phyloP scores from a whole-genome alignment of 2,329 filamentous ascomycete genomes.

The Raffaelea arxii region DNA sequence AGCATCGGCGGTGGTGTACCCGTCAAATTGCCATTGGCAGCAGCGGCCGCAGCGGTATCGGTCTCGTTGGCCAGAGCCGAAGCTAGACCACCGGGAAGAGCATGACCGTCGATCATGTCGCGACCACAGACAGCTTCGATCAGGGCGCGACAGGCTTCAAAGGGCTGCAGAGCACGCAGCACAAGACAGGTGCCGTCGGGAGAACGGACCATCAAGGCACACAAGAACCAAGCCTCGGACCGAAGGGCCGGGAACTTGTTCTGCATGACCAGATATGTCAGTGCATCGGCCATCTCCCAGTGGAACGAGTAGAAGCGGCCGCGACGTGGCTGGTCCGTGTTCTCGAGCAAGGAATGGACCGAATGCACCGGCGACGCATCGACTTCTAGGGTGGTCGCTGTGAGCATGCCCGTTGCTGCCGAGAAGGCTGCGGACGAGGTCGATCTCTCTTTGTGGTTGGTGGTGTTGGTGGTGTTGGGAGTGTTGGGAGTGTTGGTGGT shows the following conservation, averaged over 20 bases:
- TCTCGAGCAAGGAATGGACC: constrained; percentile 2
- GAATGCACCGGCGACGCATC: no score
- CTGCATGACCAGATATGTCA: constrained; percentile 46
- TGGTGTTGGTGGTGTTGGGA: no score
- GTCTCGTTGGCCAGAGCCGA: constrained; percentile 1
- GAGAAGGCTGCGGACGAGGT: constrained; percentile 1
- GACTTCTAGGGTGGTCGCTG: no score
- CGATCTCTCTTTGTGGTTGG: constrained; percentile 2
- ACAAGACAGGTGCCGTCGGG: constrained; percentile 38
- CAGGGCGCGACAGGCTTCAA: constrained; percentile 33
- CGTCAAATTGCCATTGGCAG: neutral
- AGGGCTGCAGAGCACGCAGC: constrained; percentile 29
- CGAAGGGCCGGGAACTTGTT: constrained; percentile 48
- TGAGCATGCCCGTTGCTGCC: neutral
- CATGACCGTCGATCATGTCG: constrained; percentile 17
- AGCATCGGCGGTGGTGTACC: neutral
- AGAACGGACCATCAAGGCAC: constrained; percentile 49
- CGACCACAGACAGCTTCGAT: constrained; percentile 39
- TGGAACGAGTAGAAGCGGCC: constrained; percentile 37
- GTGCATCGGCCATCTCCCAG: constrained; percentile 26
- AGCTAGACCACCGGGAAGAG: constrained; percentile 4
- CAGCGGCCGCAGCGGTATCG: neutral
- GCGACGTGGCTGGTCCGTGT: constrained; percentile 12
- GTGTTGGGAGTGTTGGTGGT: no score
- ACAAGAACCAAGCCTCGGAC: constrained; percentile 52